Conservation (phyloP, 306 rosid genomes). For the Castanea mollissima region DNA sequence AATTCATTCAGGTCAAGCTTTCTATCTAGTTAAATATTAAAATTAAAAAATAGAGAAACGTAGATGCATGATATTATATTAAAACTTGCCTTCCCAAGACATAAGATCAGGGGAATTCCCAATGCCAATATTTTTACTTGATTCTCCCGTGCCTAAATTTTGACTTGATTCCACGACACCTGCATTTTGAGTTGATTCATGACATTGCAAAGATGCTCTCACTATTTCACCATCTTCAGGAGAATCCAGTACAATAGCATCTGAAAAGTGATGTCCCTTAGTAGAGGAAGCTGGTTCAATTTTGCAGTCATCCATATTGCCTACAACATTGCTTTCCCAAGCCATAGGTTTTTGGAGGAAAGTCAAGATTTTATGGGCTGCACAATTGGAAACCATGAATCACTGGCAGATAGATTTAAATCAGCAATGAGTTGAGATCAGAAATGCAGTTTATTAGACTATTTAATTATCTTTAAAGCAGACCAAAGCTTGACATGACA, state of each 20-base stretch:
- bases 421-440: conserved; percentile 16
- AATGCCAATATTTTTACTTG: conserved; percentile 13
- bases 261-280: conserved; percentile 26
- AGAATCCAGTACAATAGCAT: conserved; percentile 28
- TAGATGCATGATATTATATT: conserved; percentile 17
- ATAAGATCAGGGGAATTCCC: conserved; percentile 18
- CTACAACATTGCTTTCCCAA: conserved; percentile 27
- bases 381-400: conserved; percentile 33
- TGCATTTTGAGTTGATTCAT: conserved; percentile 21
- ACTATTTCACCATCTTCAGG: conserved; percentile 26
- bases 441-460: conserved; percentile 2
- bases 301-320: conserved; percentile 21
- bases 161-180: conserved; percentile 20
- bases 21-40: not conserved
- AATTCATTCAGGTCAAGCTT: conserved; percentile 24
- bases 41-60: not conserved
- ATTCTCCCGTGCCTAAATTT: conserved; percentile 15
- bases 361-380: conserved; percentile 75
- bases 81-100: conserved; percentile 45
- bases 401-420: conserved; percentile 7
- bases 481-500: not conserved
- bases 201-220: conserved; percentile 11
- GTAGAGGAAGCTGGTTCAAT: conserved; percentile 18
- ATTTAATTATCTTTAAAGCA: not conserved
- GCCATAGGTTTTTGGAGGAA: conserved; percentile 57